phyloP scores from a whole-genome alignment of 495 filamentous ascomycete genomes.

The Staphylotrichum longicolle region DNA sequence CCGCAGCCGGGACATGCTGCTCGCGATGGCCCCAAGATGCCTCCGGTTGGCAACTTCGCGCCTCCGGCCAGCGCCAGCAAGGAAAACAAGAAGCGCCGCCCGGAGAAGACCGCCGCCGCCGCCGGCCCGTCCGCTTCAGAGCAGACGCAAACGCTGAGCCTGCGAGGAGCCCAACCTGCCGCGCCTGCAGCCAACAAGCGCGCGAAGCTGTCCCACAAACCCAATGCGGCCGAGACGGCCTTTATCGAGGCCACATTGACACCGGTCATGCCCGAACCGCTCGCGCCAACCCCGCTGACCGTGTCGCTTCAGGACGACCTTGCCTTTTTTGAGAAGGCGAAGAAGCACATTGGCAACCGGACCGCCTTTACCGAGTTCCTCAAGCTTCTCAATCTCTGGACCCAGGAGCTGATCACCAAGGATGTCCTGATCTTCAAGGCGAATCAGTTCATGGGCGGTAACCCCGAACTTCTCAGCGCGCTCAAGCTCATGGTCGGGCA shows the following conservation, averaged over 20 bases:
- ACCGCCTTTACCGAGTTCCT: slow-evolving; percentile 89
- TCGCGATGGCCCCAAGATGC: slow-evolving; percentile 67
- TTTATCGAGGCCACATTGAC: slow-evolving; percentile 84
- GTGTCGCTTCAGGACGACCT: slow-evolving; percentile 69
- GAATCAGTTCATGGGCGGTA: slow-evolving; percentile 80
- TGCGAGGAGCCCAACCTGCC: slow-evolving; percentile 36
- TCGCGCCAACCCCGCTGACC: slow-evolving; percentile 68
- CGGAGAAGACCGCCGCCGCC: slow-evolving; percentile 41
- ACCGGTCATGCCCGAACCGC: slow-evolving; percentile 79
- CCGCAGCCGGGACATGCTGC: slow-evolving; percentile 45
- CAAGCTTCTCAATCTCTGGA: slow-evolving; percentile 92
- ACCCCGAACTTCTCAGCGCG: slow-evolving; percentile 78
- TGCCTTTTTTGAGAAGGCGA: slow-evolving; percentile 91
- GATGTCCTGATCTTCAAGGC: slow-evolving; percentile 77
- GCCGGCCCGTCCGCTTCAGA: slow-evolving; percentile 28
- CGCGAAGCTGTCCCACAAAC: slow-evolving; percentile 61
- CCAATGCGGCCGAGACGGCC: slow-evolving; percentile 56
- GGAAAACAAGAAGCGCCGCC: slow-evolving; percentile 72
- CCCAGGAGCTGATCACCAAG: slow-evolving; percentile 82
- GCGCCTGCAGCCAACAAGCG: slow-evolving; percentile 52
- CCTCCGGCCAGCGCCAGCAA: slow-evolving; percentile 73
- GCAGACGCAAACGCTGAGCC: slow-evolving; percentile 36
- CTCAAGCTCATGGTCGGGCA: slow-evolving; percentile 77
- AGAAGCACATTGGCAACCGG: slow-evolving; percentile 93
- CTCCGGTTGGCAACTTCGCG: slow-evolving; percentile 91